These are phyloP conservation scores for Neurospora sp. DNA, from an alignment of 495 filamentous ascomycete species.

Conservation along the genomic window DNA sequence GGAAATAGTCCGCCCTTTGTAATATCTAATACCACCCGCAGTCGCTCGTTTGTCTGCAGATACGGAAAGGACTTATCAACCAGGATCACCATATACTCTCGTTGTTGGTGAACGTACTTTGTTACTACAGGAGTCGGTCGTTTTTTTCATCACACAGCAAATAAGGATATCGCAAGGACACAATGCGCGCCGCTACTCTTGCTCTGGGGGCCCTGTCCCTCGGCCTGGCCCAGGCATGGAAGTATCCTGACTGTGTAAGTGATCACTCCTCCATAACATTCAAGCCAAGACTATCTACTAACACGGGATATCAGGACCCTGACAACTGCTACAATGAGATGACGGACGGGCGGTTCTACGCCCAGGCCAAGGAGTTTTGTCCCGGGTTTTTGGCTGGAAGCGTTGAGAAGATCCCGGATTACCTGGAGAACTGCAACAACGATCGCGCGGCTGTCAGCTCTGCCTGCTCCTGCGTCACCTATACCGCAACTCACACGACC, in stretches of 20 bases:
- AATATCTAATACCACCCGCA: neutral
- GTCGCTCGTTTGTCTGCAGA: neutral
- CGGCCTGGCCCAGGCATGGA: constrained; percentile 13
- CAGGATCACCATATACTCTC: neutral
- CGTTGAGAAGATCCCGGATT: constrained; percentile 17
- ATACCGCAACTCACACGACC: constrained; percentile 12
- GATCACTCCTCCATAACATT: neutral
- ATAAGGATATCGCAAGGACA: neutral
- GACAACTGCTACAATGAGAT: constrained; percentile 27
- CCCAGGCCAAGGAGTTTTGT: constrained; percentile 16
- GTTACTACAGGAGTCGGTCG: neutral
- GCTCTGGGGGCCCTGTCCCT: constrained; percentile 16
- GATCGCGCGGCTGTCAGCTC: constrained; percentile 18
- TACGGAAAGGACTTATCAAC: neutral
- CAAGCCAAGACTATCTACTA: neutral
- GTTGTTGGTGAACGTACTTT: neutral
- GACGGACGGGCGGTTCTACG: constrained; percentile 13
- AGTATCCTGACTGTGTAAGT: constrained; percentile 24
- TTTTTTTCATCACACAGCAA: neutral
- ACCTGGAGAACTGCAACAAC: constrained; percentile 17
- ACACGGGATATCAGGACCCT: constrained; percentile 9
- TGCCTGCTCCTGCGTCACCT: constrained; percentile 30
- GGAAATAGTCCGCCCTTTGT: neutral
- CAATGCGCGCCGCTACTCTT: constrained; percentile 11
- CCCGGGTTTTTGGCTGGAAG: constrained; percentile 14